phyloP scores from a whole-genome alignment of 192 early-diverging fungal genomes.

The Irineochytrium annulatum region DNA sequence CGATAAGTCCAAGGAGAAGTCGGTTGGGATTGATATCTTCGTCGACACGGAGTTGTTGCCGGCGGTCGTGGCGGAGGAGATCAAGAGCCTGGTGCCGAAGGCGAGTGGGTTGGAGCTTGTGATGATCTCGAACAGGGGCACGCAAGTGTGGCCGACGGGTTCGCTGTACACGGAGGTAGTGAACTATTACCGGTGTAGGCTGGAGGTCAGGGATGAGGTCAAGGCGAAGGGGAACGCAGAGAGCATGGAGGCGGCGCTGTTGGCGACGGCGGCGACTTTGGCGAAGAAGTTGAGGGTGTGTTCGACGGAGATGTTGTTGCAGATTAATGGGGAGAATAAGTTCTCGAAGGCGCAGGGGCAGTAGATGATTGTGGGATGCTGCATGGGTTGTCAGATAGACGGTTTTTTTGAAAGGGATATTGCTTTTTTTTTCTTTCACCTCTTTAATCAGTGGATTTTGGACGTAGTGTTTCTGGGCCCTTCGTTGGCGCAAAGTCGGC shows the following conservation, averaged over 20 bases:
- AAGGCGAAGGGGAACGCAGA: background rate
- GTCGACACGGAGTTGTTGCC: conserved; percentile 16
- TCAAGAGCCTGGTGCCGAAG: background rate
- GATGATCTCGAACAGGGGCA: conserved; percentile 26
- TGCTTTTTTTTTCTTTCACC: too few relatives aligned
- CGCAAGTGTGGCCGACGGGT: conserved; percentile 23
- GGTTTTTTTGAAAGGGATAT: too few relatives aligned
- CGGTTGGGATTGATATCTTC: conserved; percentile 22
- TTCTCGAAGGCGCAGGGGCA: conserved; percentile 22
- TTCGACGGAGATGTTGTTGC: conserved; percentile 14
- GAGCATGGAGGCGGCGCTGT: conserved; percentile 3
- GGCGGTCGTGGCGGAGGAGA: conserved; percentile 4
- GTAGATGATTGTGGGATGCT: too few relatives aligned
- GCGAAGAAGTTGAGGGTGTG: conserved; percentile 17
- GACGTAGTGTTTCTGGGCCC: too few relatives aligned
- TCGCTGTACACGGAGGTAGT: conserved; percentile 19
- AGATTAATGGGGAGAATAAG: conserved; percentile 1
- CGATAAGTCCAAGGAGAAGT: conserved; percentile 4
- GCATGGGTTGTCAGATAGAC: too few relatives aligned
- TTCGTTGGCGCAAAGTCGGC: too few relatives aligned
- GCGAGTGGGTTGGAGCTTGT: background rate
- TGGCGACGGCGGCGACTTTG: background rate
- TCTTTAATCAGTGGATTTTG: too few relatives aligned
- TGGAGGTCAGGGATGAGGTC: background rate
- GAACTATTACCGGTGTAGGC: conserved; percentile 21